Evolutionary conservation across 257 asterid genomes (phyloP).

Genomic region (Primulina tabacum): DNA sequence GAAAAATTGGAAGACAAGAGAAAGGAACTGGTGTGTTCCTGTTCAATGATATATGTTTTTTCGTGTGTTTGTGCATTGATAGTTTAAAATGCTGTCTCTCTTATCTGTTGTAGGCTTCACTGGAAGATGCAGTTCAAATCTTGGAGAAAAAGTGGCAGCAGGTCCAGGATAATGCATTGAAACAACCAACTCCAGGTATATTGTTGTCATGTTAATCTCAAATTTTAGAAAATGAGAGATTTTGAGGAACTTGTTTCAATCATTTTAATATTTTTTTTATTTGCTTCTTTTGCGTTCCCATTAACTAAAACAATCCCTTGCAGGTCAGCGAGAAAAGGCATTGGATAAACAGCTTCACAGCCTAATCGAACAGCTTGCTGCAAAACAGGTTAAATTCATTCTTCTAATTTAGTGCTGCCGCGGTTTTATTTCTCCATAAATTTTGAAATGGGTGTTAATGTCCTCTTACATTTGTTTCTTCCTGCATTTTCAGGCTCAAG

Average conservation of each 20-base stretch:
- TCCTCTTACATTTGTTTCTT: neutral
- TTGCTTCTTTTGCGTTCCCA: neutral
- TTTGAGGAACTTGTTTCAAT: constrained; percentile 5
- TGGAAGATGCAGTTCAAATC: constrained; percentile 55
- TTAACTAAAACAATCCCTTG: constrained; percentile 24
- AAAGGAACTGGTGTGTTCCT: constrained; percentile 60
- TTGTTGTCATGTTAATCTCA: neutral
- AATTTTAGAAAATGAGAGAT: neutral
- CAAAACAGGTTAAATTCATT: constrained; percentile 58
- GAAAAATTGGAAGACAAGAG: constrained; percentile 68
- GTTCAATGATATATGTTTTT: constrained; percentile 14
- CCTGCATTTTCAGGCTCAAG: constrained; percentile 61
- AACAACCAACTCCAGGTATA: constrained; percentile 84
- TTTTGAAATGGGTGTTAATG: neutral
- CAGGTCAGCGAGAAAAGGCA: constrained; percentile 89
- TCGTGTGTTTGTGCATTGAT: constrained; percentile 4
- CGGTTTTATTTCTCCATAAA: no score
- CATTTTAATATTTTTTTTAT: neutral
- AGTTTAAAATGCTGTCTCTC: constrained; percentile 18
- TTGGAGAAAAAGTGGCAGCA: constrained; percentile 68
- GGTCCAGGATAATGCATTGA: constrained; percentile 69
- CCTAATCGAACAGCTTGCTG: constrained; percentile 85
- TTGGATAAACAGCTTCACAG: constrained; percentile 93
- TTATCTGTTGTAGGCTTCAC: constrained; percentile 45
- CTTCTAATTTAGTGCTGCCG: neutral